These are phyloP conservation scores for Haematococcus sp. DNA, from an alignment of 139 green algal genomes.

Conservation along the genomic window DNA sequence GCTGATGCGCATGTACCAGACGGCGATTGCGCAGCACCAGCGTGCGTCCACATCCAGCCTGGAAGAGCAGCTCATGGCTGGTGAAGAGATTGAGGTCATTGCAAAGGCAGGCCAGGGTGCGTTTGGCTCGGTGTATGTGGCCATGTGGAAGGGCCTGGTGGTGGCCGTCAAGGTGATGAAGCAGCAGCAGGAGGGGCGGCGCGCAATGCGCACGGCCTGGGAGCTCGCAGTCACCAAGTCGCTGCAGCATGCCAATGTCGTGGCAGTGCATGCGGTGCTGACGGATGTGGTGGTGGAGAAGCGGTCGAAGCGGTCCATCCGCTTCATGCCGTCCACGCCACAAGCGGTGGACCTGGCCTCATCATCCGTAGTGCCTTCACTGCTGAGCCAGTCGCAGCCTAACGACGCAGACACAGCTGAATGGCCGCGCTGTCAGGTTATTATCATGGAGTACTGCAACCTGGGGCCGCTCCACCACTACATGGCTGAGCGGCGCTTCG, in stretches of 20 bases:
- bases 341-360: too few relatives aligned
- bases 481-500: slow-evolving; percentile 27
- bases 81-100: slow-evolving; percentile 36
- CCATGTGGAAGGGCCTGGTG: slow-evolving; percentile 34
- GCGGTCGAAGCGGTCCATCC: slow-evolving; percentile 16
- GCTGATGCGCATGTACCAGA: slow-evolving; percentile 29
- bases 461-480: slow-evolving; percentile 39
- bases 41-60: not conserved
- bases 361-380: not conserved
- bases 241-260: slow-evolving; percentile 31
- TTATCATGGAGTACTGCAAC: slow-evolving; percentile 48
- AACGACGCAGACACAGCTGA: too few relatives aligned
- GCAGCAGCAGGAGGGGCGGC: slow-evolving; percentile 25
- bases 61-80: not conserved
- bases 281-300: slow-evolving; percentile 36
- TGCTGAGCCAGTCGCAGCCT: not conserved
- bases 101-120: slow-evolving; percentile 35
- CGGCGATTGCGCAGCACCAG: slow-evolving; percentile 32
- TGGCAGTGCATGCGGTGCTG: slow-evolving; percentile 30
- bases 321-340: slow-evolving; percentile 14
- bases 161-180: slow-evolving; percentile 44
- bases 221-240: slow-evolving; percentile 35
- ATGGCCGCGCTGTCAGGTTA: slow-evolving; percentile 17
- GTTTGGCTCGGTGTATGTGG: slow-evolving; percentile 38
- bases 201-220: slow-evolving; percentile 31